Conservation (phyloP, 768 basidiomycete genomes). For the Podaxis mareebaensis region DNA sequence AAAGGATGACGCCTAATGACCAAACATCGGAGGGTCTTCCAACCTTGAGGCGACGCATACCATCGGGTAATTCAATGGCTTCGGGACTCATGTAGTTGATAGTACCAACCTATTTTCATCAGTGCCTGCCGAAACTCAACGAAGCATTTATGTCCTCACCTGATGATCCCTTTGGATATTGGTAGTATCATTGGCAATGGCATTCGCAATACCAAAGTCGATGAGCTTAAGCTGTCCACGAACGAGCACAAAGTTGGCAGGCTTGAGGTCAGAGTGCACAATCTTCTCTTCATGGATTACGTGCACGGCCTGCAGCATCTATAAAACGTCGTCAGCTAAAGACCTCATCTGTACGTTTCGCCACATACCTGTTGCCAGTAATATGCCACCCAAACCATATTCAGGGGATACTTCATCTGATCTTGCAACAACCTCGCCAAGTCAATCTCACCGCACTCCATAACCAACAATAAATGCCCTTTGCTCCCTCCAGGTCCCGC, state of each 20-base stretch:
- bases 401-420: constrained; percentile 79
- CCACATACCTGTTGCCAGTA: constrained; percentile 92
- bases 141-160: constrained; percentile 40
- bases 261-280: constrained; percentile 97
- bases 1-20: constrained; percentile 96
- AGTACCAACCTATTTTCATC: constrained; percentile 73
- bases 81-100: constrained; percentile 99
- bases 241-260: constrained; percentile 97
- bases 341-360: background rate
- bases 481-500: constrained; percentile 68
- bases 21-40: constrained; percentile 96
- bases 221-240: constrained; percentile 95
- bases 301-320: constrained; percentile 99
- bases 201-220: constrained; percentile 99
- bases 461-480: constrained; percentile 79
- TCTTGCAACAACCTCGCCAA: constrained; percentile 82
- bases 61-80: constrained; percentile 87
- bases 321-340: constrained; percentile 3
- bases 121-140: background rate
- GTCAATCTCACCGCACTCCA: constrained; percentile 98
- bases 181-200: constrained; percentile 97
- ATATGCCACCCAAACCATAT: constrained; percentile 93
- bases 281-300: constrained; percentile 98
- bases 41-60: constrained; percentile 88
- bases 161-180: constrained; percentile 97